Evolutionary conservation across 2,329 filamentous ascomycete genomes (phyloP), one percentile per base, ranked within the genome.

Genomic region (Arthroderma uncinatum): DNA sequence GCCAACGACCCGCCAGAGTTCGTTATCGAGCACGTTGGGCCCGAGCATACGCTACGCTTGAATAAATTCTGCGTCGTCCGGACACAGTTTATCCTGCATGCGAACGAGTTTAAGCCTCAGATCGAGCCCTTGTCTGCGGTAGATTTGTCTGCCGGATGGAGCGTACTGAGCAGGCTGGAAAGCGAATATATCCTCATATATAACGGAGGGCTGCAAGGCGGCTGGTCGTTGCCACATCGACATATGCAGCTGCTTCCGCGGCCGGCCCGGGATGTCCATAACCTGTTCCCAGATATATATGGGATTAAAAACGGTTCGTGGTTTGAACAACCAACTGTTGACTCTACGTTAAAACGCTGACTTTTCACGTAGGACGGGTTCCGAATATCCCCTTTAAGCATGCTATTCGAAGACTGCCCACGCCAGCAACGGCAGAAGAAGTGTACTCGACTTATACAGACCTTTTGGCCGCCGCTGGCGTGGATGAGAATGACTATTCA

Each of bases 21-120:
- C 47, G 58, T 60, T n/a, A 47, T 64, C 36, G 56, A 58, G 21
- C 37, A 59, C 40, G 57, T 62, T 28, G 52, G 54, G 9, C 37
- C 57, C 0, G 61, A 59, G 30, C 62, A 64, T 56, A 63, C 59
- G 14, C 40, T 64, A 23, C 61, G 62, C 33, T 56, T 64, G 42
- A 64, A 64, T 57, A 64, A 64, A 48, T 64, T 62, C 53, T 63
- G 61, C 48, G 60, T 61, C 25, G 53, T 63, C 14, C 60, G 62
- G 4, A 60, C 62, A 1, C 61, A 63, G 54, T 58, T 64, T 40
- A 58, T 64, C 33, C 34, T 64, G 28, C 61, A 63, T 52, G 61
- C 60, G n/a, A 60, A 57, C 48, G 59, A 64, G 21, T 64, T 61
- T 55, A 57, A 63, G 40, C 52, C 57, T 19, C 62, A 64, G 39